Percentiles rank a stretch among this genome's conserved stretches.
phyloP scores from a whole-genome alignment of 345 rosid species.

The Ailanthus altissimus region DNA sequence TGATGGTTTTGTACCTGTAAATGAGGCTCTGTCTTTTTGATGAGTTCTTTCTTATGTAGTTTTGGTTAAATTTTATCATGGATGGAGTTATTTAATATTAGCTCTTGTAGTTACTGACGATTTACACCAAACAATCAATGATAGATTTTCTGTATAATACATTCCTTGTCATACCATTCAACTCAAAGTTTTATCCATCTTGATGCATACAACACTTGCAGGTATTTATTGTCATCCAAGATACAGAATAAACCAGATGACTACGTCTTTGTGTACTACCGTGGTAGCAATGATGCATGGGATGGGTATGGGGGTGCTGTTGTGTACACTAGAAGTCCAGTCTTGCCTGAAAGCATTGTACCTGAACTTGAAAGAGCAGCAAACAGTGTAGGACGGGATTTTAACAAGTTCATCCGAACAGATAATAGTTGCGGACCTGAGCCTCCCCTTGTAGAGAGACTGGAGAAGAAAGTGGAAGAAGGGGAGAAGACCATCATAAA shows the following conservation, averaged over 20 bases:
- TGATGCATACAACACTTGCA: slow-evolving; percentile 25
- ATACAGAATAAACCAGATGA: slow-evolving; percentile 69
- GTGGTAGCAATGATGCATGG: slow-evolving; percentile 94
- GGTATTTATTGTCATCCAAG: slow-evolving; percentile 88
- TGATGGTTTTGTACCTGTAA: not conserved
- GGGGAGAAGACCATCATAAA: slow-evolving; percentile 66
- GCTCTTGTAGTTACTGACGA: too few species aligned
- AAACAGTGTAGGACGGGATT: slow-evolving; percentile 78
- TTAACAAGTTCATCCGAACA: slow-evolving; percentile 61
- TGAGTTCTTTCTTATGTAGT: not conserved
- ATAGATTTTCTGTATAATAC: not conserved
- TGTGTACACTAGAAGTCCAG: slow-evolving; percentile 81
- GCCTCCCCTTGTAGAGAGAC: slow-evolving; percentile 86
- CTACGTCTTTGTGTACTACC: slow-evolving; percentile 82
- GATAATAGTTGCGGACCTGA: slow-evolving; percentile 89
- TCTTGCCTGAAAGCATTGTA: slow-evolving; percentile 66
- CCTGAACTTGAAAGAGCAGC: slow-evolving; percentile 87
- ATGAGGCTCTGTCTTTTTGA: not conserved
- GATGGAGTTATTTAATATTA: too few species aligned
- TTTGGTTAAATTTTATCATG: too few species aligned
- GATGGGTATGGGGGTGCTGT: slow-evolving; percentile 98
- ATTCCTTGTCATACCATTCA: not conserved
- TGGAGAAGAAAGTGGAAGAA: slow-evolving; percentile 89
- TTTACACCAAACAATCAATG: too few species aligned
- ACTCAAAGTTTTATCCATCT: not conserved